These are phyloP conservation scores for Chalaropsis ovoidea DNA, from an alignment of 2,329 filamentous ascomycete species.

Conservation along the genomic window DNA sequence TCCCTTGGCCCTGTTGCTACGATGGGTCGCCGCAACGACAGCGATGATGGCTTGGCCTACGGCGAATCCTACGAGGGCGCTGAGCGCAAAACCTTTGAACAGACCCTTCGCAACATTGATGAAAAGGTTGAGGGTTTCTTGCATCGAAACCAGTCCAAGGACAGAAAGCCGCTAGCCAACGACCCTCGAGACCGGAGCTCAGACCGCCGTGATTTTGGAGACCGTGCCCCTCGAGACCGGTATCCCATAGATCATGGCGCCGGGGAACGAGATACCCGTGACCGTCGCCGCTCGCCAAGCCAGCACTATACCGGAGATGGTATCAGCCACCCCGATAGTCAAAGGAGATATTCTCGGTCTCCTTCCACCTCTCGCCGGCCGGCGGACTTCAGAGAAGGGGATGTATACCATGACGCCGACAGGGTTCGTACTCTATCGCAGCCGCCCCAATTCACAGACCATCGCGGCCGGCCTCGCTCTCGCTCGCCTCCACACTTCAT, in stretches of 20 bases:
- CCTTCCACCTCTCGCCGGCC: not conserved
- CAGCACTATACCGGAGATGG: not conserved
- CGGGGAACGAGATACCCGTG: not conserved
- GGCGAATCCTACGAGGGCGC: constrained; percentile 22
- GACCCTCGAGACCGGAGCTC: constrained; percentile 10
- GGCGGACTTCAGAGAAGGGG: not conserved
- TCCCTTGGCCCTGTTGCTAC: not conserved
- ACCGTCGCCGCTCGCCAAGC: constrained; percentile 1
- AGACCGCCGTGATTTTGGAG: not conserved
- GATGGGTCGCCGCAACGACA: constrained; percentile 19
- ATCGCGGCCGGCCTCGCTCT: not conserved
- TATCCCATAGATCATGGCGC: not conserved
- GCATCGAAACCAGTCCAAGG: not conserved
- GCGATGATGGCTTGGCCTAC: constrained; percentile 24
- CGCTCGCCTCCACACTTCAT: constrained; percentile 12
- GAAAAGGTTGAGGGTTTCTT: constrained; percentile 1
- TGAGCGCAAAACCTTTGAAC: constrained; percentile 21
- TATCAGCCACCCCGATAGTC: not conserved
- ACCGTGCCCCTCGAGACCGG: constrained; percentile 2
- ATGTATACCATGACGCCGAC: constrained; percentile 9
- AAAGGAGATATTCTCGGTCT: constrained; percentile 4
- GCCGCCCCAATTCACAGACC: constrained; percentile 1
- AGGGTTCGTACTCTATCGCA: not conserved
- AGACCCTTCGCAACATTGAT: constrained; percentile 17
- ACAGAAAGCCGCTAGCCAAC: not conserved